Conservation (phyloP, 768 basidiomycete genomes). For the Tephrocybe sp. region DNA sequence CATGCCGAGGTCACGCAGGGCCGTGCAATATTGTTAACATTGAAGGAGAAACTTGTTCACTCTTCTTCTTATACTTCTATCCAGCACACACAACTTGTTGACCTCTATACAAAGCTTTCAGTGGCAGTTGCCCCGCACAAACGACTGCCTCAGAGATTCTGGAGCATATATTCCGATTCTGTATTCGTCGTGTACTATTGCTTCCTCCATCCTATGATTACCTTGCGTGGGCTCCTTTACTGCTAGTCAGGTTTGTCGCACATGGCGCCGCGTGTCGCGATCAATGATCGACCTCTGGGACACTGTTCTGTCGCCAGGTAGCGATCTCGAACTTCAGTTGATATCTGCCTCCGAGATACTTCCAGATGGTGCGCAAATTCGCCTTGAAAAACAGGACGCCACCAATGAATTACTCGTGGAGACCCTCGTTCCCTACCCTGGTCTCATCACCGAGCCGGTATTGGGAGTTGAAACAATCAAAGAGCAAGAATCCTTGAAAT, state of each 20-base stretch:
- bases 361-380: too few species aligned
- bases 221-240: background rate
- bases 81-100: background rate
- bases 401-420: too few species aligned
- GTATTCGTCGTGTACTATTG: background rate
- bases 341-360: too few species aligned
- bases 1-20: background rate
- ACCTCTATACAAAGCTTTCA: background rate
- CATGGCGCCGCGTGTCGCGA: background rate
- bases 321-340: background rate
- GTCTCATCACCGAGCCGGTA: too few species aligned
- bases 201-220: background rate
- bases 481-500: too few species aligned
- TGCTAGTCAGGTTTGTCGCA: background rate
- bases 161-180: background rate
- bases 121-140: background rate
- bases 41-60: background rate
- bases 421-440: too few species aligned
- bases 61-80: background rate
- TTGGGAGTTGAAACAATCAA: too few species aligned
- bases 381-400: too few species aligned
- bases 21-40: background rate
- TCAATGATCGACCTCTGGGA: background rate
- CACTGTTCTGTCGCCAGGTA: too few species aligned
- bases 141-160: background rate